Evolutionary conservation across 108 stramenopile species (phyloP).

Genomic region (Discostella pseudostelligera): DNA sequence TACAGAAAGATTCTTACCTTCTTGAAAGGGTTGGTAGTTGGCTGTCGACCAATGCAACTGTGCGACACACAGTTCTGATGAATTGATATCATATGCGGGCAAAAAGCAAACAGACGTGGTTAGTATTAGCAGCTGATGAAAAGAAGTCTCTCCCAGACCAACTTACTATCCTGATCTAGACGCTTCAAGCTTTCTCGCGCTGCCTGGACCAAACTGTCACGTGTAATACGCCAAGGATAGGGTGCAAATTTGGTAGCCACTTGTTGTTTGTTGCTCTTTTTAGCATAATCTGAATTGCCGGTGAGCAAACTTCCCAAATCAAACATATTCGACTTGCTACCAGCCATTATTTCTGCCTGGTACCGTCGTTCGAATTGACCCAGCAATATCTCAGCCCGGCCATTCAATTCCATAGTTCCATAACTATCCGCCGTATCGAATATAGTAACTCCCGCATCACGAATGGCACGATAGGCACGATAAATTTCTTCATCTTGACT

Average conservation of each 20-base stretch:
- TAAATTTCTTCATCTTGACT: conserved; percentile 83
- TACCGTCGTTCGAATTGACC: conserved; percentile 79
- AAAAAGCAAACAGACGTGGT: neutral
- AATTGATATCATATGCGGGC: too few species aligned
- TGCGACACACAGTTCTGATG: conserved; percentile 60
- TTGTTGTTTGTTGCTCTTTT: conserved; percentile 55
- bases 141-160: neutral
- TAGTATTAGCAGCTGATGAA: neutral
- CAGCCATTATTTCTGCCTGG: conserved; percentile 37
- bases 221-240: conserved; percentile 82
- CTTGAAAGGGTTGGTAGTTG: conserved; percentile 82
- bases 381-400: conserved; percentile 75
- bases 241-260: conserved; percentile 88
- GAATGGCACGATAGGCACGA: conserved; percentile 58
- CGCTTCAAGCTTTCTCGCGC: conserved; percentile 63
- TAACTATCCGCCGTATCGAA: conserved; percentile 89
- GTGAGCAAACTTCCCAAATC: conserved; percentile 26
- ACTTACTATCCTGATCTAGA: conserved; percentile 60
- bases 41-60: conserved; percentile 85
- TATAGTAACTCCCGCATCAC: conserved; percentile 75
- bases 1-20: conserved; percentile 25
- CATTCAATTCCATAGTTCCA: conserved; percentile 82
- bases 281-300: conserved; percentile 14
- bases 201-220: conserved; percentile 61
- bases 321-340: conserved; percentile 17